These are phyloP conservation scores for Heracleum sosnowskyi DNA, from an alignment of 129 eudicot species.

Conservation along the genomic window DNA sequence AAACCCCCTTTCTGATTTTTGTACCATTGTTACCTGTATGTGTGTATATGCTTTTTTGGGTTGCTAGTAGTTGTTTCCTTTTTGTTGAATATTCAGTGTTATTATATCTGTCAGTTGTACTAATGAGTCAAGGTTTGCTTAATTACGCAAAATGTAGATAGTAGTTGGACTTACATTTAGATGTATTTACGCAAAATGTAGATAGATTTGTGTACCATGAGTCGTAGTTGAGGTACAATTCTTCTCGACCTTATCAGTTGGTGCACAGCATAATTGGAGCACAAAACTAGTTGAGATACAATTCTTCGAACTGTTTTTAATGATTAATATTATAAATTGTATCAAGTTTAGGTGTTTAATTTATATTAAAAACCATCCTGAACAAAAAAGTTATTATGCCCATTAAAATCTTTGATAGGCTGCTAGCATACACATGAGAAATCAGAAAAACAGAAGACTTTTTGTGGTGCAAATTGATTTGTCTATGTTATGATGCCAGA, in stretches of 20 bases:
- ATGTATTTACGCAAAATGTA: not conserved
- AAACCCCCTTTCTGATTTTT: not conserved
- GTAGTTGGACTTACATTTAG: not conserved
- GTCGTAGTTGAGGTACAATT: not conserved
- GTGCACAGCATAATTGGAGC: not conserved
- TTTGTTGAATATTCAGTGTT: not conserved
- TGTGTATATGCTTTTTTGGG: not conserved
- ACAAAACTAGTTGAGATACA: not conserved
- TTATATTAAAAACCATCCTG: not conserved
- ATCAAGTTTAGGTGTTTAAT: not conserved
- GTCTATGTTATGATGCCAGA: not conserved
- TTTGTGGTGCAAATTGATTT: not conserved
- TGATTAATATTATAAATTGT: not conserved
- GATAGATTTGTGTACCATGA: not conserved
- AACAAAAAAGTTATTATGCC: not conserved
- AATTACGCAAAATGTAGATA: not conserved
- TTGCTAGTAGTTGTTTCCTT: not conserved
- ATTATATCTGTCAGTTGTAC: not conserved
- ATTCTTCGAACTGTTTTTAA: not conserved
- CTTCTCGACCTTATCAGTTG: not conserved
- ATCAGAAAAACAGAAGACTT: not conserved
- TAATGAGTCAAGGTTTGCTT: not conserved
- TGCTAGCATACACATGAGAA: not conserved
- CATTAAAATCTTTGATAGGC: not conserved
- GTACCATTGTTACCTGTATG: constrained; percentile 1